Base-by-base conservation (phyloP, 1,284 basidiomycete genomes). In the Cutaneotrichosporon sp. region DNA sequence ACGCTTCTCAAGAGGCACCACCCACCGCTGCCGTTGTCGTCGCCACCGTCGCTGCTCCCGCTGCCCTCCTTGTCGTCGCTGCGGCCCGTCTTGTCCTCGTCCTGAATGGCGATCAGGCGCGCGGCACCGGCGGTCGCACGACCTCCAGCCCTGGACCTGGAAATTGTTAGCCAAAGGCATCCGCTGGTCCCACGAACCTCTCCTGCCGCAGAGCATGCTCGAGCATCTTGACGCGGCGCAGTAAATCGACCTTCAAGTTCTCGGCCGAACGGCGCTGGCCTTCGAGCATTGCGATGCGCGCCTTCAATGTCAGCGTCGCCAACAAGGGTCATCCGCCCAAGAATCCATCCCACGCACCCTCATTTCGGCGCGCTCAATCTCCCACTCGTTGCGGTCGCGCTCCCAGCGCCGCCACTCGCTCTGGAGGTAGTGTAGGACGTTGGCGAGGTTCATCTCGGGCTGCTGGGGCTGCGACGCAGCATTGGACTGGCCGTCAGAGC, bases 321-420 rank as follows among this genome's bases (percentile, higher is more conserved):
- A n/a, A n/a, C n/a, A n/a, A 45, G 36, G 18, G 14, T 9, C 25
- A 27, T 27, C 25, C 3, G 20, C 3, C 25, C 27, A 27, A 5
- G 25, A 18, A 50, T 55, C 51, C 55, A n/a, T 54, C 36, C 54
- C 47, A 86, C 89, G 72, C 70, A 93, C 95, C 84, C 95, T 86
- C 93, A 99, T 97, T 81, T 99, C 95, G 36, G 97, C 95, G 69
- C 95, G 84, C 82, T 99, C 95, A 73, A 99, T 99, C 84, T 98
- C 95, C 95, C 95, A 99, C 81, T 98, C 95, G 79, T 99, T 99
- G 72, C 95, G 86, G 81, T 99, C 95, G 77, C 92, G 89, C 79
- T 98, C 95, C 76, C 93, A 95, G 64, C 92, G 85, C 65, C 97
- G 85, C 92, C 95, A 98, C 84, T 99, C 97, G 56, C 91, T 92